Base-by-base conservation (phyloP, 208 protist species). In the Tetramitus jugosus region DNA sequence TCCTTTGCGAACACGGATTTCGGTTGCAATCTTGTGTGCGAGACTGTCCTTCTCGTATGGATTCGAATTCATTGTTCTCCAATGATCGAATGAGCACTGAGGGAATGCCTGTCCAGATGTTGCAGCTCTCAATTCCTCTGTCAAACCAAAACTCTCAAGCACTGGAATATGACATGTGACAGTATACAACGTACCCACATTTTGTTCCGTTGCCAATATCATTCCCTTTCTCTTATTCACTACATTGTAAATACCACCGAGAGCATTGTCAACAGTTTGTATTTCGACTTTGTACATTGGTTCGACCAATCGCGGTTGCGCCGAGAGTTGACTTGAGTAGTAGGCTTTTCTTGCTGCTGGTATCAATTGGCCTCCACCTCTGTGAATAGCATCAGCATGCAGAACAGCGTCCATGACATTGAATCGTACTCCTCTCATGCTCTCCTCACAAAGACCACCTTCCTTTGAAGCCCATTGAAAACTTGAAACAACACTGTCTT, bases 71-170 rank as follows among this genome's bases (percentile, higher is more conserved):
- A n/a, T n/a, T n/a, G n/a, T n/a, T n/a, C n/a, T n/a, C n/a, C n/a
- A n/a, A n/a, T n/a, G n/a, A n/a, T 98, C 93, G 81, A 99, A 99
- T 13, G 98, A 91, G 80, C 94, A 97, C 89, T 99, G 97, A 60
- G 96, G 94, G 91, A 98, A 97, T 49, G 95, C 95, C 80, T 98
- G 88, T 69, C 96, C 97, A 46, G 86, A 88, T 23, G 97, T 99
- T 61, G 88, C 81, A 37, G 90, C 75, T 81, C 95, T 92, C 3
- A 99, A 92, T 78, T 97, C 96, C 37, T 89, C 87, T 75, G 92
- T 97, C 87, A 98, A 92, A 81, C 95, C 97, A 89, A 99, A 99
- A 23, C 96, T 99, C 87, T 99, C 96, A 42, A 90, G 86, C 62
- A 99, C 97, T 42, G 98, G 97, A 61, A 99, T 85, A 87, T 98